phyloP scores from a whole-genome alignment of 495 filamentous ascomycete species.

The Parachaetomium inaequale region DNA sequence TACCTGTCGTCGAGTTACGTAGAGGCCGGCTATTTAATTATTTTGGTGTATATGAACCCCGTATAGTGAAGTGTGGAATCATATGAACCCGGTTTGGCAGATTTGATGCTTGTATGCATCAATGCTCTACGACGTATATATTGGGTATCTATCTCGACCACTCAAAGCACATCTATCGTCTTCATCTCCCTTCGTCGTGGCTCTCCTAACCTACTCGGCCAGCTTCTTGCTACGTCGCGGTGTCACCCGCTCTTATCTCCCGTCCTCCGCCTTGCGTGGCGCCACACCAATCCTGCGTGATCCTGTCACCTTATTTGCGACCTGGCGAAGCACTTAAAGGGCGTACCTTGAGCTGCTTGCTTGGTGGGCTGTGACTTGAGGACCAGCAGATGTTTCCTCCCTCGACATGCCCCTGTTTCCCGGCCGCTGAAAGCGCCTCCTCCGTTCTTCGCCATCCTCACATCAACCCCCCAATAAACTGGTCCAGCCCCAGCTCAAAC shows the following conservation, averaged over 20 bases:
- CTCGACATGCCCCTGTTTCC: background rate
- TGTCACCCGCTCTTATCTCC: background rate
- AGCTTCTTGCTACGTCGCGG: background rate
- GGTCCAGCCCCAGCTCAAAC: constrained; percentile 87
- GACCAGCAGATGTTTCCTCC: background rate
- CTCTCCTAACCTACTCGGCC: too few relatives aligned
- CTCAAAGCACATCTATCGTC: background rate
- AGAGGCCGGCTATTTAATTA: too few relatives aligned
- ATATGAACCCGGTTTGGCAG: too few relatives aligned
- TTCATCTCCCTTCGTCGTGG: background rate
- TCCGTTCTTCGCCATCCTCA: constrained; percentile 27
- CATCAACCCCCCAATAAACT: constrained; percentile 62
- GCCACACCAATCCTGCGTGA: too few relatives aligned
- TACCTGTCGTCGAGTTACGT: too few relatives aligned
- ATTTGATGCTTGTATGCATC: too few relatives aligned
- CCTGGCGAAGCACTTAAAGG: too few relatives aligned
- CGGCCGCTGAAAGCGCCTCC: background rate
- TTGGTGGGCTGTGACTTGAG: too few relatives aligned
- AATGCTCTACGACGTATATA: background rate
- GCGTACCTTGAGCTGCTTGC: too few relatives aligned
- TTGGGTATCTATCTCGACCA: background rate
- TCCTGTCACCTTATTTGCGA: too few relatives aligned
- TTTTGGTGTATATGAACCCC: too few relatives aligned
- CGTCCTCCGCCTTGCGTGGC: background rate
- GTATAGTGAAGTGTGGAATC: too few relatives aligned